Base-by-base conservation (phyloP, 257 asterid species). In the Penstemon newberryi region DNA sequence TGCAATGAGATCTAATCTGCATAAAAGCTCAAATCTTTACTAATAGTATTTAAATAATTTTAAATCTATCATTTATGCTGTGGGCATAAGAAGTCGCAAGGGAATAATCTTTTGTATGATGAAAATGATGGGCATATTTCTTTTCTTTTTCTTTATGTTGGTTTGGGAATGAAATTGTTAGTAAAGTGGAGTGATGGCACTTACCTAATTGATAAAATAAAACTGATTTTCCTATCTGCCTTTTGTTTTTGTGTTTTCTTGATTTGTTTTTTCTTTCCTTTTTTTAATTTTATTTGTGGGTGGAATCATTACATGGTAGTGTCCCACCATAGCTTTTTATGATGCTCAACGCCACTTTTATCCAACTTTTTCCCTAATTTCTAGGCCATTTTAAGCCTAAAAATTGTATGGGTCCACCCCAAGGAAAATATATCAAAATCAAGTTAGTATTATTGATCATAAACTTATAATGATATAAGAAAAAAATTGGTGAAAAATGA, bases 1-100 rank as follows among this genome's bases (percentile, higher is more conserved):
- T 62, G 18, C 69, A 56, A 43, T 71, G 67, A 80, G 85, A 80
- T 80, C 82, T 80, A 73, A 73, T 77, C 80, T 73, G 74, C 78
- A 12, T 9, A 59, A 74, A 74, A 80, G 71, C 74, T 75, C 54
- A 49, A 69, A 67, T 67, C 66, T 63, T 73, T 46, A 54, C 64
- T 38, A 37, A 72, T 50, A 9, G 49, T 13, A 53, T 49, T 68
- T 55, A 45, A 68, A 25, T 56, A 13, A 25, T 69, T 19, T 42
- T 67, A 75, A 69, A 47, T 47, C 3, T 60, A 67, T 60, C 76
- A 72, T 70, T 78, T 65, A 78, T 70, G 75, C 73, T 47, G 73
- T 10, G 54, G 47, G 46, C 41, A 71, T 52, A 44, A 43, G 44
- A 70, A 25, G 33, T 25, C 33, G 33, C 33, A 60, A 73, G 73